phyloP scores from a whole-genome alignment of 2,329 filamentous ascomycete genomes.

The Stemphylium vesicarium region DNA sequence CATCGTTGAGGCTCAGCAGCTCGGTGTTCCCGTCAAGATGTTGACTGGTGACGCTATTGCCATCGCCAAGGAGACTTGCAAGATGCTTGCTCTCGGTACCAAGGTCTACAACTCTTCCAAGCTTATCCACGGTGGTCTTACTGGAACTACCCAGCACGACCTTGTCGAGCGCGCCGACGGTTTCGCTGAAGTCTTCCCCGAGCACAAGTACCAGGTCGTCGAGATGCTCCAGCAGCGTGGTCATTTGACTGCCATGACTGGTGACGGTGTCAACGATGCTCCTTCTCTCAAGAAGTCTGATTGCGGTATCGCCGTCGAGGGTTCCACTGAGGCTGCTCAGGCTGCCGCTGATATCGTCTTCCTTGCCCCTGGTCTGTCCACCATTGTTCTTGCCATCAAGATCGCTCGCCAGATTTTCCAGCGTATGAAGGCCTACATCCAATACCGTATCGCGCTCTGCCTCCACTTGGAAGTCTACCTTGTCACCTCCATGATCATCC shows the following conservation, averaged over 20 bases:
- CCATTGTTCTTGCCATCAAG: constrained; percentile 76
- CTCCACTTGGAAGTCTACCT: constrained; percentile 78
- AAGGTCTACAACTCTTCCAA: constrained; percentile 83
- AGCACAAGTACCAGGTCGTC: constrained; percentile 79
- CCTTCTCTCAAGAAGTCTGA: constrained; percentile 77
- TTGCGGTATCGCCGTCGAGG: constrained; percentile 76
- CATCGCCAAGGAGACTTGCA: constrained; percentile 82
- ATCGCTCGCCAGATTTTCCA: constrained; percentile 77
- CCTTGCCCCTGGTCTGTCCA: constrained; percentile 73
- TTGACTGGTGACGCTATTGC: constrained; percentile 80
- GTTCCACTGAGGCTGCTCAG: constrained; percentile 74
- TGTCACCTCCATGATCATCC: constrained; percentile 78
- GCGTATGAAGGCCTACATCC: constrained; percentile 78
- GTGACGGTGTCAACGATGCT: constrained; percentile 77
- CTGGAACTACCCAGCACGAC: constrained; percentile 75
- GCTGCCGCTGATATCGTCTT: constrained; percentile 77
- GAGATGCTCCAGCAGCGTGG: constrained; percentile 77
- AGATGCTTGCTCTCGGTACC: constrained; percentile 79
- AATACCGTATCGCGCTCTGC: constrained; percentile 78
- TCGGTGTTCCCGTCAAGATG: constrained; percentile 82
- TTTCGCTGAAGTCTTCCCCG: constrained; percentile 76
- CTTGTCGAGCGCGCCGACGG: constrained; percentile 77
- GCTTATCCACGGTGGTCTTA: constrained; percentile 77
- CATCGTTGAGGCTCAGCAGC: constrained; percentile 76
- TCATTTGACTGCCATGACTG: constrained; percentile 77